A percentile compares a stretch with the other conserved stretches of the same genome.
Conservation (phyloP, 1,284 basidiomycete genomes). For the Puccinia triticina region DNA sequence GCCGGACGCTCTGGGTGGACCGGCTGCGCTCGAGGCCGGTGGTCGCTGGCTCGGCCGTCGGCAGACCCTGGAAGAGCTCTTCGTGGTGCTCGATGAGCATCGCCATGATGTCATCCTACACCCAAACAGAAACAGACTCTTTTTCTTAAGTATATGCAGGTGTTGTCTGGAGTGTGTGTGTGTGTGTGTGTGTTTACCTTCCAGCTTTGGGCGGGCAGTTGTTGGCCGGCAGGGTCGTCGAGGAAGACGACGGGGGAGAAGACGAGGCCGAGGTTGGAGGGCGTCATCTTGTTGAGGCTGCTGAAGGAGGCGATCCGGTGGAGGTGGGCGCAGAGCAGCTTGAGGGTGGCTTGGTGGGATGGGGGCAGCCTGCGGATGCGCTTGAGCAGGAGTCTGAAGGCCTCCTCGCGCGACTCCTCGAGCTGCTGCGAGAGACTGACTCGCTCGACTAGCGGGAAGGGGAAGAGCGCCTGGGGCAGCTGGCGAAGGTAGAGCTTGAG, state of each 20-base stretch:
- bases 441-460: slow-evolving; percentile 77
- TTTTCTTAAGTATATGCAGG: no score
- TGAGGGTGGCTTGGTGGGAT: slow-evolving; percentile 86
- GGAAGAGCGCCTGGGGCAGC: slow-evolving; percentile 90
- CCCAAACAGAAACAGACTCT: neutral
- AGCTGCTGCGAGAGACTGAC: slow-evolving; percentile 60
- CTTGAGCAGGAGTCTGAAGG: slow-evolving; percentile 76
- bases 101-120: slow-evolving; percentile 81
- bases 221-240: slow-evolving; percentile 72
- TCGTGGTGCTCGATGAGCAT: slow-evolving; percentile 74
- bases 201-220: slow-evolving; percentile 75
- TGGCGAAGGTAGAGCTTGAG: slow-evolving; percentile 90
- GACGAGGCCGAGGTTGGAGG: slow-evolving; percentile 64
- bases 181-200: slow-evolving; percentile 65
- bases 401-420: slow-evolving; percentile 73
- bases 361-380: slow-evolving; percentile 75
- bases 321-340: slow-evolving; percentile 84
- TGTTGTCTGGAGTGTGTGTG: neutral
- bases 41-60: slow-evolving; percentile 53
- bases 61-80: slow-evolving; percentile 59
- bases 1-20: neutral
- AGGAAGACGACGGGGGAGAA: slow-evolving; percentile 59
- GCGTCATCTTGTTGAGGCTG: slow-evolving; percentile 90
- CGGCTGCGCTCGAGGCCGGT: slow-evolving; percentile 7
- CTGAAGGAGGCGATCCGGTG: slow-evolving; percentile 71